Evolutionary conservation across 129 eudicot genomes (phyloP).

Genomic region (Scalesia atractyloides): DNA sequence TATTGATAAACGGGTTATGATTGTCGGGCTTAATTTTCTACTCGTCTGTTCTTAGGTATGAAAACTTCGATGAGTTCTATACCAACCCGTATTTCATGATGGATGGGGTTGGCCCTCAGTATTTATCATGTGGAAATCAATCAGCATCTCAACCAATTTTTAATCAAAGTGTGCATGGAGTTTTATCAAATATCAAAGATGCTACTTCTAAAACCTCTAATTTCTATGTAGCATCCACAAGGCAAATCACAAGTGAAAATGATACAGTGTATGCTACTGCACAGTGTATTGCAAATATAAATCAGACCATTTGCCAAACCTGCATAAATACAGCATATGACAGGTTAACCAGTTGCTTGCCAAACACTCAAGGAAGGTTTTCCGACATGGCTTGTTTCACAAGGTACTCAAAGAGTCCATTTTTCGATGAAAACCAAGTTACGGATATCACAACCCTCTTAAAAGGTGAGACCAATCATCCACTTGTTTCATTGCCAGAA

Average conservation of each 20-base stretch:
- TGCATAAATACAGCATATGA: conserved; percentile 54
- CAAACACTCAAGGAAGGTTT: conserved; percentile 55
- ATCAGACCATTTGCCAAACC: conserved; percentile 34
- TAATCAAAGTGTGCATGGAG: conserved; percentile 19
- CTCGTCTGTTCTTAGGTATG: conserved; percentile 46
- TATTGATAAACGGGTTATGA: conserved; percentile 32
- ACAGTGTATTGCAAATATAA: conserved; percentile 47
- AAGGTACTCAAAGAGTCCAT: conserved; percentile 45
- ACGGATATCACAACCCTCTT: conserved; percentile 44
- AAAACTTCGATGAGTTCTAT: conserved; percentile 40
- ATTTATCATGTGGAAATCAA: conserved; percentile 46
- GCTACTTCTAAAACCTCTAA: conserved; percentile 55
- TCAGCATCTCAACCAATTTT: conserved; percentile 49
- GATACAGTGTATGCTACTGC: conserved; percentile 45
- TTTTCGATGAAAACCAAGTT: conserved; percentile 43
- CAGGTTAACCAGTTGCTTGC: conserved; percentile 46
- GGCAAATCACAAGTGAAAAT: conserved; percentile 31
- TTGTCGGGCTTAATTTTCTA: neutral
- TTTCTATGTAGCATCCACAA: conserved; percentile 51
- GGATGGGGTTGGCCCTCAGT: conserved; percentile 48
- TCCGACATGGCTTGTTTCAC: conserved; percentile 58
- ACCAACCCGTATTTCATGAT: conserved; percentile 32
- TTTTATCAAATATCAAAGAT: conserved; percentile 43
- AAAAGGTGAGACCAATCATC: conserved; percentile 34
- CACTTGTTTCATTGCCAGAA: neutral